Evolutionary conservation across 1,284 basidiomycete genomes (phyloP).

Genomic region (Apiotrichum brassicae): DNA sequence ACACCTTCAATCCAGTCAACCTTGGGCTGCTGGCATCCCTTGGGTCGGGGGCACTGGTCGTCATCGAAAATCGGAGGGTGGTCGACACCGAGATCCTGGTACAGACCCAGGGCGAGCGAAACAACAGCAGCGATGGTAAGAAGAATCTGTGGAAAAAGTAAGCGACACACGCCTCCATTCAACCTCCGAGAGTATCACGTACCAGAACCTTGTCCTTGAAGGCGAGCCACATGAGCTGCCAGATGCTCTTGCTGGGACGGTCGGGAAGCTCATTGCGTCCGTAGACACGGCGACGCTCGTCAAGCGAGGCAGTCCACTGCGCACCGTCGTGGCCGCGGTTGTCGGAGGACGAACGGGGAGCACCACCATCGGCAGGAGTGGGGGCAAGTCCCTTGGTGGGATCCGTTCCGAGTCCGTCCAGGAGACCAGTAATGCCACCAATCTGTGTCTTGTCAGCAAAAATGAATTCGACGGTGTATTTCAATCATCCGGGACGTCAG

Average conservation of each 20-base stretch:
- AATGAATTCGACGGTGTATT: no score
- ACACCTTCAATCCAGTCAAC: conserved; percentile 98
- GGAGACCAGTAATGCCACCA: conserved; percentile 66
- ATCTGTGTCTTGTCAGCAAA: conserved; percentile 41
- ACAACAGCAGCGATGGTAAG: conserved; percentile 86
- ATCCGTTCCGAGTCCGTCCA: conserved; percentile 70
- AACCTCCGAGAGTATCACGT: conserved; percentile 49
- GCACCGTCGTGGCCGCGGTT: conserved; percentile 41
- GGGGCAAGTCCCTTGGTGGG: conserved; percentile 52
- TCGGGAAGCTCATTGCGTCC: conserved; percentile 77
- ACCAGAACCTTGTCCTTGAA: conserved; percentile 89
- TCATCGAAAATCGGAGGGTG: conserved; percentile 48
- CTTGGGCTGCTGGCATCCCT: conserved; percentile 52
- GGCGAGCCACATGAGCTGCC: conserved; percentile 86
- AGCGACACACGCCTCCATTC: conserved; percentile 11
- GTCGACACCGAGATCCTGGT: conserved; percentile 78
- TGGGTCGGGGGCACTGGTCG: conserved; percentile 28
- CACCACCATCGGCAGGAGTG: conserved; percentile 20
- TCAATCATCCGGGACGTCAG: no score
- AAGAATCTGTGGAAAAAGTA: conserved; percentile 57
- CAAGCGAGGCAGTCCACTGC: conserved; percentile 55
- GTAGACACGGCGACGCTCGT: conserved; percentile 66
- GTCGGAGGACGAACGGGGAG: conserved; percentile 19
- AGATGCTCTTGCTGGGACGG: conserved; percentile 69
- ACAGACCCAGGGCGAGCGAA: conserved; percentile 88